Evolutionary conservation across 1,139 yeast genomes (phyloP), one percentile per base, ranked within the genome.

Genomic region (Lodderomyces beijingensis): DNA sequence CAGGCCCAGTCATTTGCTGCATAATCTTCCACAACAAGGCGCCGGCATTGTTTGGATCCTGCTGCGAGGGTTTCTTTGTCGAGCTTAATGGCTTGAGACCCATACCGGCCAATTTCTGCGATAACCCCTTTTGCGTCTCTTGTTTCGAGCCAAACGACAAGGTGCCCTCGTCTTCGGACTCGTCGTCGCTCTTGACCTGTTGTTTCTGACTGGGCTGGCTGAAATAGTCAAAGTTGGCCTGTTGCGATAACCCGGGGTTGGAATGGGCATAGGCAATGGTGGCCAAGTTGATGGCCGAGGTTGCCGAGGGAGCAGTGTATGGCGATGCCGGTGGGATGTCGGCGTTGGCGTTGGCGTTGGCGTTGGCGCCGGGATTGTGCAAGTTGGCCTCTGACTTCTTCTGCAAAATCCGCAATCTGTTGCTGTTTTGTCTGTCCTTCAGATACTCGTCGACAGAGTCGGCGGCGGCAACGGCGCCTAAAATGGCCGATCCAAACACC

Each of bases 401-500:
- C 11, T 54, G 50, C 46, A 65, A 59, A 19, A 57, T 43, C 3
- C 67, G 58, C 6, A 65, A 51, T 47, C 71, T 59, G 51, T 68
- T 62, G 16, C 68, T 56, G 40, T 62, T 59, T 22, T 67, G 66
- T 43, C 49, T 57, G 26, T 55, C 48, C 25, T 42, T 35, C 31
- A 62, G 46, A 35, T 58, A 59, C 42, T 65, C 74, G 32, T 55
- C 52, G 10, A 76, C 70, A 5, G 73, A 63, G 36, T 69, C 76
- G 47, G 76, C 79, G 2, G 91, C 86, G 5, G 98, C 97, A 42
- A 81, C 88, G 2, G 97, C 96, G 23, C 97, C 98, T 40, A 91
- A 70, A 55, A 91, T 67, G 0, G 98, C 97, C 4, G 96, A 74
- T 18, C 98, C 98, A 51, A 89, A 83, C 4, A 91, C 97, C 29